Evolutionary conservation across 2,329 filamentous ascomycete genomes (phyloP).

Genomic region (Fusarium succisae): DNA sequence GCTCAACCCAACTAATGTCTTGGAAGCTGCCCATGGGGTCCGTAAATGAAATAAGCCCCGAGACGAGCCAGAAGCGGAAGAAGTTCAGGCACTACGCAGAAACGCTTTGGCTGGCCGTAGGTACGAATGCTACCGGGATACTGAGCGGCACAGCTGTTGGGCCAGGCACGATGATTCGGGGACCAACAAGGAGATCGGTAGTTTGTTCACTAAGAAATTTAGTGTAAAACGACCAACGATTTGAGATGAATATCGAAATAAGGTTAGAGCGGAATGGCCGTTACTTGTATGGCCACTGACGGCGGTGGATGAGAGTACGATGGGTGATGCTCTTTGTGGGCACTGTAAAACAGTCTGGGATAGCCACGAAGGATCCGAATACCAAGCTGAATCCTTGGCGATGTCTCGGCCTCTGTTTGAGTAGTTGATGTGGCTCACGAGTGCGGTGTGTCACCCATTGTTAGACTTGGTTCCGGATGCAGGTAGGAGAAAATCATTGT

Average conservation of each 20-base stretch:
- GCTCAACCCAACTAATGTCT: background rate
- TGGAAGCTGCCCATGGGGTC: background rate
- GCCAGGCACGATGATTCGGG: background rate
- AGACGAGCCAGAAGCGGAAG: background rate
- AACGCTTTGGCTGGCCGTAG: background rate
- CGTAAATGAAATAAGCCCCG: background rate
- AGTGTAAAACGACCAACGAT: background rate
- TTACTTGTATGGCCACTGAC: conserved; percentile 9
- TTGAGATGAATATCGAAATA: background rate
- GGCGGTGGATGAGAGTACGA: conserved; percentile 2
- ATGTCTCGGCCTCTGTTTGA: background rate
- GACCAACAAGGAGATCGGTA: background rate
- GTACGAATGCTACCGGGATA: background rate
- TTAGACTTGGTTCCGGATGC: background rate
- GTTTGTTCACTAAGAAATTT: background rate
- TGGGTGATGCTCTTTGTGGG: background rate
- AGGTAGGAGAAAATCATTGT: background rate
- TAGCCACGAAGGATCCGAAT: conserved; percentile 10
- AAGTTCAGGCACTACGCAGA: background rate
- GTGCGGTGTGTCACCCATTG: background rate
- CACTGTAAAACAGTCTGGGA: background rate
- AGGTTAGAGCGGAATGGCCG: conserved; percentile 20
- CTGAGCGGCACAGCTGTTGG: background rate
- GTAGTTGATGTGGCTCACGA: background rate
- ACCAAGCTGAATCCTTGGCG: background rate